Evolutionary conservation across 768 basidiomycete species (phyloP), one percentile per base, ranked within the genome.

Genomic region (Russula virescens): DNA sequence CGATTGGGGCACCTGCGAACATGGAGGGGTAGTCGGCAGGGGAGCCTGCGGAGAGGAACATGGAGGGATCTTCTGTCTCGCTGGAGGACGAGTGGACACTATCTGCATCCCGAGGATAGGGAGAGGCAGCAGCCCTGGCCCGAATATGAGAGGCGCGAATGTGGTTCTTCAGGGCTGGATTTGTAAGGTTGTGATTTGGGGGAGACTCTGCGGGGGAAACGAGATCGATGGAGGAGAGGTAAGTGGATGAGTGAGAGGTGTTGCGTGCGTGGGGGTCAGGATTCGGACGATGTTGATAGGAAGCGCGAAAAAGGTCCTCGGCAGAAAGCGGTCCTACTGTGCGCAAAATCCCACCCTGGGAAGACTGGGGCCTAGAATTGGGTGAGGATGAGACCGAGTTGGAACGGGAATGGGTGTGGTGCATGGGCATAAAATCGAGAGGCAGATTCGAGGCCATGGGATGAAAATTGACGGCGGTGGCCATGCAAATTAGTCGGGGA

Each of bases 31-130:
- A 90, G 60, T 89, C 86, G 59, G 82, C 88, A 55, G 80, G 74
- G 25, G 80, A 69, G 11, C 78, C 70, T 61, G 79, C 77, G 49
- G 78, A 76, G 60, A 91, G 80, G 75, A 83, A 91, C 85, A 91
- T 85, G 67, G 88, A 79, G 65, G 91, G 80, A 72, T 93, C 91
- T 68, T 94, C 91, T n/a, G 90, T 86, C 76, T 93, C 91, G 75
- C 86, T 88, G 58, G 89, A 91, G 47, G 89, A 91, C 13, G 90
- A 91, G 69, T 92, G 89, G 65, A 91, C 88, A 71, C 86, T 88
- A 77, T 91, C 89, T 14, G 87, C 83, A 71, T 92, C 90, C 65
- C 91, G 85, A 58, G 89, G 88, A 74, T 94, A 94, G 49, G 91
- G 91, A 58, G 90, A 91, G 31, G 90, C 86, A 48, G 86, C 86